Percentiles rank a stretch among this genome's conserved stretches.
These are phyloP conservation scores for Ramaria sp. DNA, from an alignment of 768 basidiomycete genomes.

Conservation along the genomic window DNA sequence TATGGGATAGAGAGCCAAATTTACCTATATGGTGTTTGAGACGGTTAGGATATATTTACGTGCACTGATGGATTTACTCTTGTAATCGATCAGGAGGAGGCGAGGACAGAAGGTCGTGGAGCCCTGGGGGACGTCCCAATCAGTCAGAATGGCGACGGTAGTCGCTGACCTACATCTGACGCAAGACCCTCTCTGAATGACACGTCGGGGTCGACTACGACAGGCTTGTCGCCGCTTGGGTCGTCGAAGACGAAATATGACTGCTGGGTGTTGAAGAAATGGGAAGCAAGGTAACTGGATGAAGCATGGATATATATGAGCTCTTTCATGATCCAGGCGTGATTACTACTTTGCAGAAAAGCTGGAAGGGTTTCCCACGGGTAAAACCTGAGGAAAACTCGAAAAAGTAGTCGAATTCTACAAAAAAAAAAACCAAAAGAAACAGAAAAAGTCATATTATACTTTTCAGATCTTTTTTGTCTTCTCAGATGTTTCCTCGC, in stretches of 20 bases:
- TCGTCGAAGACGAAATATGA: conserved; percentile 41
- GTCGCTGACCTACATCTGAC: conserved; percentile 29
- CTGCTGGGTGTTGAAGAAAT: conserved; percentile 80
- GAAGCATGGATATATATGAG: conserved; percentile 75
- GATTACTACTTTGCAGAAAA: too few species aligned
- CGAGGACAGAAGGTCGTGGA: conserved; percentile 43
- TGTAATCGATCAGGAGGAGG: conserved; percentile 55
- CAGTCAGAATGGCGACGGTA: background rate
- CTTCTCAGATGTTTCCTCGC: too few species aligned
- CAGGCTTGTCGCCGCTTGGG: conserved; percentile 17
- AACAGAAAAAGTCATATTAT: too few species aligned
- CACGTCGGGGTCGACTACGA: conserved; percentile 38
- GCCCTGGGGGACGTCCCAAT: background rate
- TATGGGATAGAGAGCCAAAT: conserved; percentile 47
- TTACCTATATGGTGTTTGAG: conserved; percentile 34
- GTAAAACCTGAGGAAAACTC: too few species aligned
- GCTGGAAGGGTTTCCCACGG: too few species aligned
- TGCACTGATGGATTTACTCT: conserved; percentile 30
- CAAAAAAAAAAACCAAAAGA: too few species aligned
- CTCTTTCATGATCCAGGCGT: conserved; percentile 45
- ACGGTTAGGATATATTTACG: background rate
- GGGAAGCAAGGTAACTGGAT: conserved; percentile 57
- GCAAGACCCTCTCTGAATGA: conserved; percentile 59
- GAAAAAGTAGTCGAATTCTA: too few species aligned
- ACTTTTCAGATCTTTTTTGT: too few species aligned